Percentiles rank a stretch among this genome's conserved stretches.
These are phyloP conservation scores for Canariomyces notabilis DNA, from an alignment of 2,329 filamentous ascomycete genomes.

Conservation along the genomic window DNA sequence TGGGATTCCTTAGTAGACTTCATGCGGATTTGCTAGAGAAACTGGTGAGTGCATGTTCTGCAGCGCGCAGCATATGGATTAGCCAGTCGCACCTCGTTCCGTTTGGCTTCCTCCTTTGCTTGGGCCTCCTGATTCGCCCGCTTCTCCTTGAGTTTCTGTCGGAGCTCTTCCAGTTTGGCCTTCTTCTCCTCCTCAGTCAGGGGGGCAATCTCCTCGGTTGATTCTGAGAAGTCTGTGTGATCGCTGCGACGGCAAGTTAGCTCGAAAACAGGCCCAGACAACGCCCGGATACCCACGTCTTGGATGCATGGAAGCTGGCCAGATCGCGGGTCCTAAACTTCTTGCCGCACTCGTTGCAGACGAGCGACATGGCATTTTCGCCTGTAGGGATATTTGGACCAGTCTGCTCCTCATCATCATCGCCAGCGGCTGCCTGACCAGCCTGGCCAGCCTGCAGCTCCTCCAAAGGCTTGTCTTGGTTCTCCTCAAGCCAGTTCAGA, in stretches of 20 bases:
- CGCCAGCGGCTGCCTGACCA: slow-evolving; percentile 27
- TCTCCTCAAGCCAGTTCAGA: slow-evolving; percentile 90
- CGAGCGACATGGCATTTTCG: slow-evolving; percentile 69
- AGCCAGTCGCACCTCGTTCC: slow-evolving; percentile 63
- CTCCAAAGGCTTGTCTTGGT: slow-evolving; percentile 81
- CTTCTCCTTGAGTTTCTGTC: slow-evolving; percentile 67
- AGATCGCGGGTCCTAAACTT: slow-evolving; percentile 75
- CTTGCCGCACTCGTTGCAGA: slow-evolving; percentile 95
- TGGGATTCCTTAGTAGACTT: slow-evolving; percentile 88
- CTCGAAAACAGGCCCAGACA: background rate
- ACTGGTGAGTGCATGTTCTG: slow-evolving; percentile 12
- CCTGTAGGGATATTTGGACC: slow-evolving; percentile 55
- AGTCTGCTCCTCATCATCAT: slow-evolving; percentile 45
- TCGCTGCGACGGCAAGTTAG: slow-evolving; percentile 47
- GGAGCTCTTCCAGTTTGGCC: slow-evolving; percentile 69
- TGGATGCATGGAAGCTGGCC: slow-evolving; percentile 85
- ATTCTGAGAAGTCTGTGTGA: slow-evolving; percentile 88
- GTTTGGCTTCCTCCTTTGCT: slow-evolving; percentile 77
- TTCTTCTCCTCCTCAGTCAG: slow-evolving; percentile 90
- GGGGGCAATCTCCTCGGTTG: slow-evolving; percentile 84
- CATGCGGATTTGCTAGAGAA: slow-evolving; percentile 60
- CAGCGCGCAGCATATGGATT: background rate
- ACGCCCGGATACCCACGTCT: slow-evolving; percentile 53
- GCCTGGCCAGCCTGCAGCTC: slow-evolving; percentile 57
- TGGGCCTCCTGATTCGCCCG: slow-evolving; percentile 59